Base-by-base conservation (phyloP, 257 asterid genomes). In the Galeopsis tetrahit region DNA sequence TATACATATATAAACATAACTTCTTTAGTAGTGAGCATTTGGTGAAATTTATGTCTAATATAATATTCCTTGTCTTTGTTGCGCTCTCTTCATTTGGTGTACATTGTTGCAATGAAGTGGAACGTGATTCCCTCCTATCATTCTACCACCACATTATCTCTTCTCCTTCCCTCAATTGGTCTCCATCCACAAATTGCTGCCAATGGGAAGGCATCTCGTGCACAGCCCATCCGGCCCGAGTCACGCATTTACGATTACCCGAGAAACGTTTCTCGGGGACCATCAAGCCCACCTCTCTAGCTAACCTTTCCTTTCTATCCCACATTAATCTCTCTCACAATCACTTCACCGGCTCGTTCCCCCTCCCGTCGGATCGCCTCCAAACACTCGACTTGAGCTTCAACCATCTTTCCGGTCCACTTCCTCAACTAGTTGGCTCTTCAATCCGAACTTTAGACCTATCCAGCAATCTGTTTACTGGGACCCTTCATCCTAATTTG, bases 401-500 rank as follows among this genome's bases (percentile, higher is more conserved):
- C 76, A 72, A 72, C 67, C 28, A 11, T 5, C 55, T 79, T 6
- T 69, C 70, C 6, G 82, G 83, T 3, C 15, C 39, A 9, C 69
- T 78, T 4, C 80, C 48, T 33, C 68, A 4, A 2, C 44, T 4
- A 1, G 43, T 1, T 7, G 3, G 8, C 35, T 56, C 10, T 1
- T 21, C 38, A 63, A 13, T 81, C 68, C 70, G 52, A 3, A 49
- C 63, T 0, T 4, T 77, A 1, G 79, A 84, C 33, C 42, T 84
- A 0, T 82, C 89, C 11, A 80, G 85, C 80, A 86, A 86, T 38
- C 77, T 28, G 7, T 80, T 86, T 32, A 82, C 75, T 33, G 87
- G 85, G 5, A 75, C 82, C 15, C 1, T 83, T 1, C 21, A 66
- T 70, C 69, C 71, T 4, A 60, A 40, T 17, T 5, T 75, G 32